Conservation (phyloP, 2,329 filamentous ascomycete species). For the Gliomastix tumulicola region DNA sequence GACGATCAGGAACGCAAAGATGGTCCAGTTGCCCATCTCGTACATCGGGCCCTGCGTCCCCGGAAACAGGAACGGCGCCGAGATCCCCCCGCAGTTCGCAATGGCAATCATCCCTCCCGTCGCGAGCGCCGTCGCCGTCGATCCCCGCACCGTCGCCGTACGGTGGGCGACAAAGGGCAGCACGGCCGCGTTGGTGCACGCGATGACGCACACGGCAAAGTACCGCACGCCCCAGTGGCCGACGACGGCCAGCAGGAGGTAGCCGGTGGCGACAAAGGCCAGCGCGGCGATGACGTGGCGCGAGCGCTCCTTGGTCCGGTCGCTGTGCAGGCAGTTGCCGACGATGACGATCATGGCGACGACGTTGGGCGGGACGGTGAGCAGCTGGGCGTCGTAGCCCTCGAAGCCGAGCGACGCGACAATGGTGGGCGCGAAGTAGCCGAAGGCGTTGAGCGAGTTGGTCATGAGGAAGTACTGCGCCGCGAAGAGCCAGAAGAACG, state of each 20-base stretch:
- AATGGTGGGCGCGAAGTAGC: conserved; percentile 26
- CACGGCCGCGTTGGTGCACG: conserved; percentile 22
- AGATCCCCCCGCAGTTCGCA: conserved; percentile 22
- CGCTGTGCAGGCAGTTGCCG: conserved; percentile 20
- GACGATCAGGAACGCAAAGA: conserved; percentile 19
- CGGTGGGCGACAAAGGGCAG: conserved; percentile 23
- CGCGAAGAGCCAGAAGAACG: conserved; percentile 24
- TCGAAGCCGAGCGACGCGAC: conserved; percentile 23
- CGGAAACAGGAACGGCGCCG: conserved; percentile 24
- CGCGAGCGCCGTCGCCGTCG: conserved; percentile 21
- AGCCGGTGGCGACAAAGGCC: conserved; percentile 17
- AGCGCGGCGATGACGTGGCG: conserved; percentile 19
- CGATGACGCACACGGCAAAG: conserved; percentile 21
- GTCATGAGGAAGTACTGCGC: conserved; percentile 21
- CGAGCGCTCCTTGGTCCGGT: conserved; percentile 20
- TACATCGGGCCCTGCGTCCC: conserved; percentile 19
- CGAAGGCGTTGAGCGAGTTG: conserved; percentile 24
- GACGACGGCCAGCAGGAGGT: conserved; percentile 19
- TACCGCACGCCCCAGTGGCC: conserved; percentile 19
- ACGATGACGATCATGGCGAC: conserved; percentile 24
- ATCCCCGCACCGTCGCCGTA: conserved; percentile 22
- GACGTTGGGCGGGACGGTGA: conserved; percentile 27
- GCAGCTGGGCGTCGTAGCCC: conserved; percentile 21
- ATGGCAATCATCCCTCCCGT: conserved; percentile 26
- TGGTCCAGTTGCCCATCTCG: conserved; percentile 24